Evolutionary conservation across 805 yeast genomes (phyloP), one percentile per base, ranked within the genome.

Genomic region (Starmerella gropengiesseri): DNA sequence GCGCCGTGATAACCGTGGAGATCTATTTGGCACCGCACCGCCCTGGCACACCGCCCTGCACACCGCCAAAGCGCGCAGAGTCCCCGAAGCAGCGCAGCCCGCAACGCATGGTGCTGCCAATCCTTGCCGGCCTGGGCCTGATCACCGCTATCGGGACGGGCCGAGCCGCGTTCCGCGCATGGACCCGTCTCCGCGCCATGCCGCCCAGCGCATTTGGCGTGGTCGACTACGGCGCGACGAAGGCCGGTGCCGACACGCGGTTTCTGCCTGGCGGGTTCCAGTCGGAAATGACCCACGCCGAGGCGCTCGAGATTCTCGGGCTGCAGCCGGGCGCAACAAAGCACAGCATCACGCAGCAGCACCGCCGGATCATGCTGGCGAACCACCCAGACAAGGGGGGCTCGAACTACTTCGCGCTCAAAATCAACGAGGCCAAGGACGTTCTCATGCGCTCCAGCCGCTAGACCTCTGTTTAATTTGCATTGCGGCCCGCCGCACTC

Each of bases 361-460:
- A 87, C 59, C 74, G 95, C 64, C 69, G 69, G 54, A 78, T 86
- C 55, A 82, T 87, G 91, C 63, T 84, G 63, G 73, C 81, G 38
- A 87, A 87, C 60, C 96, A 87, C 59, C 96, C 96, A 9, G 96
- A 87, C 66, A 81, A 78, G 59, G 95, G 95, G 26, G 96, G 96
- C 2, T 80, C 93, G 9, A 82, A 93, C 21, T 85, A 73, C 55
- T 60, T 87, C 61, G 95, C 96, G 36, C 78, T 87, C 45, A 87
- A 87, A 67, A 80, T 87, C 48, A 87, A 87, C 60, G 95, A 87
- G 64, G 95, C 96, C 8, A 38, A 39, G 27, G 48, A 45, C 20
- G 30, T 44, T 11, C 44, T 50, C n/a, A 26, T 37, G 33, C 37
- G 39, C 13, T 38, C 35, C 8, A 30, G 40, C 4, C 13, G 19